Conservation (phyloP, 768 basidiomycete species). For the Coprinopsis cinerea region DNA sequence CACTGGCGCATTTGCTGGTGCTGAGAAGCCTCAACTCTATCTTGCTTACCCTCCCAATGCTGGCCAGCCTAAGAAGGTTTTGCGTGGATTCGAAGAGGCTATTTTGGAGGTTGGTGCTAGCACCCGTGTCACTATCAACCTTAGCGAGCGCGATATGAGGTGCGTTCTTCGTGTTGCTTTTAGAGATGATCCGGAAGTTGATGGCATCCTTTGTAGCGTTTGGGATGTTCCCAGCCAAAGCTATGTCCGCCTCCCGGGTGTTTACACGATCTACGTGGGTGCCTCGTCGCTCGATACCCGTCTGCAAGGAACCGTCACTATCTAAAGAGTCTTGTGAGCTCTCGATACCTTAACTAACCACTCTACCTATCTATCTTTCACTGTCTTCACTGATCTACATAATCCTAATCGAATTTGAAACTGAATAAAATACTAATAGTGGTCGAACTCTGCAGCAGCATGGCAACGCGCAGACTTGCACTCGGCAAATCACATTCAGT, state of each 20-base stretch:
- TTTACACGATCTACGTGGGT: constrained; percentile 48
- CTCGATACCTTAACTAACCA: too few species aligned
- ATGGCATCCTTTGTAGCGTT: constrained; percentile 22
- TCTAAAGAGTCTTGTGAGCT: constrained; percentile 10
- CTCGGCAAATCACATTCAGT: too few species aligned
- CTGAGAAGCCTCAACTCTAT: constrained; percentile 51
- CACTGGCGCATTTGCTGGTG: constrained; percentile 41
- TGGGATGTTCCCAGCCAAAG: constrained; percentile 51
- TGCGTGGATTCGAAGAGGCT: constrained; percentile 49
- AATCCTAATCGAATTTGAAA: too few species aligned
- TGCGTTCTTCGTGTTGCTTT: constrained; percentile 18
- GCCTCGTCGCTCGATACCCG: constrained; percentile 45
- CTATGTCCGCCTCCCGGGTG: constrained; percentile 46
- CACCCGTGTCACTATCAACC: constrained; percentile 28
- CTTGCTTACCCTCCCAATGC: constrained; percentile 41
- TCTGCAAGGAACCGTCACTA: constrained; percentile 28
- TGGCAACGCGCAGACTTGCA: too few species aligned
- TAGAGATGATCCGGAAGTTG: too few species aligned
- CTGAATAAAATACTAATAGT: too few species aligned
- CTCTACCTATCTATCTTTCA: too few species aligned
- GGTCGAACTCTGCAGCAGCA: too few species aligned
- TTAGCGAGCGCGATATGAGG: constrained; percentile 42
- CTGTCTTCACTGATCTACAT: too few species aligned
- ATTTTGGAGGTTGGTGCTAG: constrained; percentile 31
- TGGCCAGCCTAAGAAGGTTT: constrained; percentile 43